Percentiles rank a stretch among this genome's conserved stretches.
phyloP scores from a whole-genome alignment of 1,139 yeast species.

The Sugiyamaella xylanicola region DNA sequence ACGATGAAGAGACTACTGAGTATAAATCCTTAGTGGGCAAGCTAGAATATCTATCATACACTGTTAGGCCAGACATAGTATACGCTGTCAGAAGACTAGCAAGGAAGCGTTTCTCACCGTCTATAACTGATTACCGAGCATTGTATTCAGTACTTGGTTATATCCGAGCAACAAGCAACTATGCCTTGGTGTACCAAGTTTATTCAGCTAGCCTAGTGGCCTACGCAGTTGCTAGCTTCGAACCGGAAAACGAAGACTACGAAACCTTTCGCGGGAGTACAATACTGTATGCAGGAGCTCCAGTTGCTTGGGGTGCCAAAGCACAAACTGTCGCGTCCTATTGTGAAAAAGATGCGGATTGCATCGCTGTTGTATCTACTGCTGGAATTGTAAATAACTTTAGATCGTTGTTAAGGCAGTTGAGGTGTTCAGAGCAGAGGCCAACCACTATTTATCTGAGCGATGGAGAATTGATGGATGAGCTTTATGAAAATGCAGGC shows the following conservation, averaged over 20 bases:
- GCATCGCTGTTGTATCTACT: too few relatives aligned
- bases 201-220: neutral
- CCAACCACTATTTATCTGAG: too few relatives aligned
- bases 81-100: constrained; percentile 1
- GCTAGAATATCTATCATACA: neutral
- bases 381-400: too few relatives aligned
- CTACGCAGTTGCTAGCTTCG: constrained; percentile 5
- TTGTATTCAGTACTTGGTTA: neutral
- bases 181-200: neutral
- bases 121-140: neutral
- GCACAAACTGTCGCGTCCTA: too few relatives aligned
- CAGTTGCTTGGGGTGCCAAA: neutral
- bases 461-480: too few relatives aligned
- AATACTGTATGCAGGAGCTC: neutral
- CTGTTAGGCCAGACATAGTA: constrained; percentile 4
- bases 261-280: neutral
- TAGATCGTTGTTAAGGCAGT: too few relatives aligned
- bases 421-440: too few relatives aligned
- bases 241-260: neutral
- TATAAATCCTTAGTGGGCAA: constrained; percentile 1
- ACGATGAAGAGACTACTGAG: neutral
- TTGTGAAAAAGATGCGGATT: too few relatives aligned
- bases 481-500: too few relatives aligned
- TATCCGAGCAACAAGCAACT: neutral
- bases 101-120: neutral